Percentiles rank a stretch among this genome's conserved stretches.
Evolutionary conservation across 768 basidiomycete genomes (phyloP).

Genomic region (Pisolithus marmoratus): DNA sequence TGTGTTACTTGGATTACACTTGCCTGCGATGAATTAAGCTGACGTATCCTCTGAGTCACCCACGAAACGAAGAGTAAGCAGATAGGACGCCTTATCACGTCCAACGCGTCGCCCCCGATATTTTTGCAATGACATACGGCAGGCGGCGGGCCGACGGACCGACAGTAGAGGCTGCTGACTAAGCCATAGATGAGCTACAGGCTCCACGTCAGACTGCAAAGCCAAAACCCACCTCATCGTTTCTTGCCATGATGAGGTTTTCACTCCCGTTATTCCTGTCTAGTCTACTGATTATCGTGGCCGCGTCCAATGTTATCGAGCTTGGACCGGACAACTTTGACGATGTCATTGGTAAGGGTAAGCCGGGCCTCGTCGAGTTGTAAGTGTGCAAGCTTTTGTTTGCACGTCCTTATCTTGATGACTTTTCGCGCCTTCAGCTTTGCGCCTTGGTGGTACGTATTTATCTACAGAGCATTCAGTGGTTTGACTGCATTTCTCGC

Average conservation of each 20-base stretch:
- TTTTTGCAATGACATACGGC: too few species aligned
- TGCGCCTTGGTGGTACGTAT: conserved; percentile 80
- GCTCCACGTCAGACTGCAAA: conserved; percentile 25
- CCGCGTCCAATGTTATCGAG: conserved; percentile 81
- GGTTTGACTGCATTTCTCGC: conserved; percentile 1
- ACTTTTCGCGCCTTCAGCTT: conserved; percentile 41
- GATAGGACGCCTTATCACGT: too few species aligned
- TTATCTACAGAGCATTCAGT: background rate
- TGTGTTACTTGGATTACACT: too few species aligned
- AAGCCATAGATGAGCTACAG: background rate
- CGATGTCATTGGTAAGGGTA: conserved; percentile 66
- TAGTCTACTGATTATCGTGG: conserved; percentile 48
- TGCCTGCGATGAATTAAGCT: too few species aligned
- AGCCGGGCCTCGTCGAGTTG: conserved; percentile 88
- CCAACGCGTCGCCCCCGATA: too few species aligned
- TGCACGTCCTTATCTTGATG: conserved; percentile 1
- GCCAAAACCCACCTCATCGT: conserved; percentile 12
- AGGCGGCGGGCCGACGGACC: background rate
- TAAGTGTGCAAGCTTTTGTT: conserved; percentile 36
- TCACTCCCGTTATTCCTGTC: conserved; percentile 50
- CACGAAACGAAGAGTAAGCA: too few species aligned
- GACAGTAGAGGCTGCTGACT: conserved; percentile 2
- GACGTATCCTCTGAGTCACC: too few species aligned
- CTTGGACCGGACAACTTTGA: conserved; percentile 75
- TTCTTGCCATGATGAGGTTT: conserved; percentile 45